Evolutionary conservation across 495 filamentous ascomycete species (phyloP).

Genomic region (Podospora didyma): DNA sequence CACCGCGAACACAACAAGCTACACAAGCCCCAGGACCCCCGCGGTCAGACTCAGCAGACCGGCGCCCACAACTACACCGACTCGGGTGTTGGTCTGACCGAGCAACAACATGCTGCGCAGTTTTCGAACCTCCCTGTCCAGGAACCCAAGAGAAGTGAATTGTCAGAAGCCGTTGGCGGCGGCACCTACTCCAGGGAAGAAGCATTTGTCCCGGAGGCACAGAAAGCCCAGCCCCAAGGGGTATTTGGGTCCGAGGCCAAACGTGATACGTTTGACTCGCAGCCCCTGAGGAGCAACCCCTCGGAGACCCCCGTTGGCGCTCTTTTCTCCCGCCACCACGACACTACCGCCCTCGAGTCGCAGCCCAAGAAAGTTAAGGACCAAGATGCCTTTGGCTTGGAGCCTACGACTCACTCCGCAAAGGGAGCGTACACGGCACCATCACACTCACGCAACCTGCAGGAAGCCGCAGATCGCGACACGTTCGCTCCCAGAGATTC

Average conservation of each 20-base stretch:
- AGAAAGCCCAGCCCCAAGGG: neutral
- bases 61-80: constrained; percentile 31
- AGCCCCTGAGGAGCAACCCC: neutral
- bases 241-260: neutral
- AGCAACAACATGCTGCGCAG: constrained; percentile 1
- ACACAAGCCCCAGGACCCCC: constrained; percentile 28
- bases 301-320: neutral
- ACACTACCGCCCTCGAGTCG: neutral
- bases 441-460: neutral
- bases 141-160: neutral
- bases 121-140: too few species aligned
- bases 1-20: constrained; percentile 25
- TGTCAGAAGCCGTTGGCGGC: constrained; percentile 13
- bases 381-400: neutral
- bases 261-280: neutral
- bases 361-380: neutral
- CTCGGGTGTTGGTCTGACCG: constrained; percentile 27
- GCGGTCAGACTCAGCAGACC: constrained; percentile 1
- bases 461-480: neutral
- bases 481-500: neutral
- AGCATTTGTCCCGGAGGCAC: too few species aligned
- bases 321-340: neutral
- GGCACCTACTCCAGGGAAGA: constrained; percentile 9
- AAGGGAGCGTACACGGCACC: neutral
- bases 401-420: neutral